Conservation (phyloP, 306 rosid species). For the Fragaria ananassa region DNA sequence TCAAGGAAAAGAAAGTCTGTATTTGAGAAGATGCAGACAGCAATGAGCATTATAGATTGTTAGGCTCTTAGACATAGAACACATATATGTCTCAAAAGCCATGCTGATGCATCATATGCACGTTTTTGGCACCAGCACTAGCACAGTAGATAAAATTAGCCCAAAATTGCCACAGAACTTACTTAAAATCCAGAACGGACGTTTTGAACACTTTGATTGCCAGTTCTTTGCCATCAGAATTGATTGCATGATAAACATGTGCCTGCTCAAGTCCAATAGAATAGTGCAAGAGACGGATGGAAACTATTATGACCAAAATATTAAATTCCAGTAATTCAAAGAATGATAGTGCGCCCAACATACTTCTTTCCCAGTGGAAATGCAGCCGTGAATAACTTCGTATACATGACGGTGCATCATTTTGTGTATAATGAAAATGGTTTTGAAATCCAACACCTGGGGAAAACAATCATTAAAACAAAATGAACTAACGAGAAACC, state of each 20-base stretch:
- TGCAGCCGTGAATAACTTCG: slow-evolving; percentile 75
- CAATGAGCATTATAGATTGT: background rate
- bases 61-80: background rate
- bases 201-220: slow-evolving; percentile 89
- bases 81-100: too few species aligned
- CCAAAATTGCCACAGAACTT: slow-evolving; percentile 25
- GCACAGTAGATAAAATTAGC: background rate
- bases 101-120: background rate
- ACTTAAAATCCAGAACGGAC: slow-evolving; percentile 77
- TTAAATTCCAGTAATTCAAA: background rate
- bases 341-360: slow-evolving; percentile 13
- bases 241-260: slow-evolving; percentile 89
- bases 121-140: background rate
- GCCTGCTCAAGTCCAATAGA: slow-evolving; percentile 45
- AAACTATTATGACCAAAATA: background rate
- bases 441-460: slow-evolving; percentile 90
- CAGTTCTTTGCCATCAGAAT: slow-evolving; percentile 64
- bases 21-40: background rate
- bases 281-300: background rate
- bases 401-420: slow-evolving; percentile 71
- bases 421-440: slow-evolving; percentile 72
- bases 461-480: background rate
- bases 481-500: background rate
- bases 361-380: slow-evolving; percentile 92
- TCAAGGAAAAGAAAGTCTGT: background rate